A percentile compares a stretch with the other conserved stretches of the same genome.
Conservation (phyloP, 1,284 basidiomycete genomes). For the Xerocomus amazonicus region DNA sequence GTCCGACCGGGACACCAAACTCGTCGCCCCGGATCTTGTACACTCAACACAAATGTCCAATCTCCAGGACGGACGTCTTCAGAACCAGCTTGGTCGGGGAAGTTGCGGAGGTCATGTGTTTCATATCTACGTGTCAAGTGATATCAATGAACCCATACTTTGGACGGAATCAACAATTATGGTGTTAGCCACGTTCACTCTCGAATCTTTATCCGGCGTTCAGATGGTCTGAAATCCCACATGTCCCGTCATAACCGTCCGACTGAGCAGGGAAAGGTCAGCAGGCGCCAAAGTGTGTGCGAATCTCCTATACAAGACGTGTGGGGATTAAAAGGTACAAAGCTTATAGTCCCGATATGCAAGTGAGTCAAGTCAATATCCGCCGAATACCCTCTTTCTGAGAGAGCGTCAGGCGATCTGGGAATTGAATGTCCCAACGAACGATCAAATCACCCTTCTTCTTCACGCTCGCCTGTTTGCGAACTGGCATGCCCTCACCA, state of each 20-base stretch:
- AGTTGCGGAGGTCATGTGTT: too few relatives aligned
- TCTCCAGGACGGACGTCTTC: too few relatives aligned
- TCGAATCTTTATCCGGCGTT: too few relatives aligned
- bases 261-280: too few relatives aligned
- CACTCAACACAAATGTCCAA: too few relatives aligned
- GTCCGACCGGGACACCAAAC: neutral
- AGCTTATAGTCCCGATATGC: conserved; percentile 3
- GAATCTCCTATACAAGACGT: conserved; percentile 4
- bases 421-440: conserved; percentile 84
- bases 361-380: conserved; percentile 46
- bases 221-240: too few relatives aligned
- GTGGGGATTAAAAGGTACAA: conserved; percentile 19
- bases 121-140: too few relatives aligned
- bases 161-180: neutral
- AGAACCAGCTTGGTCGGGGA: too few relatives aligned
- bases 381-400: conserved; percentile 82
- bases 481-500: conserved; percentile 89
- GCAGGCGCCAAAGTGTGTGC: too few relatives aligned
- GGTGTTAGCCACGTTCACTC: too few relatives aligned
- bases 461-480: conserved; percentile 70
- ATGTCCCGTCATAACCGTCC: too few relatives aligned
- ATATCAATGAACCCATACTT: neutral
- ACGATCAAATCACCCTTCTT: conserved; percentile 83
- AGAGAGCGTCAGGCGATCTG: conserved; percentile 62
- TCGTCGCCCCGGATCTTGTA: too few relatives aligned